phyloP scores from a whole-genome alignment of 2,329 filamentous ascomycete species.

The Fusarium sp. region DNA sequence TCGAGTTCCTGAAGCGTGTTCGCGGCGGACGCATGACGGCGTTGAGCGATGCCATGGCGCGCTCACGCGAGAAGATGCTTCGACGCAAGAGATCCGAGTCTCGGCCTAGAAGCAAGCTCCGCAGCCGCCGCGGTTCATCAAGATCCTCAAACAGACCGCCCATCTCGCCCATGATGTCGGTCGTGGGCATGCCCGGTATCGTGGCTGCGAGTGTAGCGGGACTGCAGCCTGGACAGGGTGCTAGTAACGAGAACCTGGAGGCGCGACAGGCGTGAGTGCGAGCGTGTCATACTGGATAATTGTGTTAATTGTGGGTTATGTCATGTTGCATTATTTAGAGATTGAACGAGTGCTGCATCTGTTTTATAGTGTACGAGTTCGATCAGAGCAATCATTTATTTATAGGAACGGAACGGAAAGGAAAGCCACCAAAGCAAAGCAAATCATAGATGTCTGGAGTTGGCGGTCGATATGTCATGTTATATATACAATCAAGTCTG shows the following conservation, averaged over 20 bases:
- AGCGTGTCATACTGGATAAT: not conserved
- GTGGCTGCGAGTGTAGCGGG: slow-evolving; percentile 33
- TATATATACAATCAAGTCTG: not conserved
- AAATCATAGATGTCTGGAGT: slow-evolving; percentile 18
- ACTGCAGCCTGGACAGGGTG: slow-evolving; percentile 13
- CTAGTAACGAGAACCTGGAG: slow-evolving; percentile 11
- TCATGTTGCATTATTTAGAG: slow-evolving; percentile 1
- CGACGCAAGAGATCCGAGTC: slow-evolving; percentile 34
- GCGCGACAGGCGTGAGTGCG: slow-evolving; percentile 3
- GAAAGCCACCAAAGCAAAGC: not conserved
- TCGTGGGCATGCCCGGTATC: slow-evolving; percentile 35
- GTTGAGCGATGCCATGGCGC: slow-evolving; percentile 32
- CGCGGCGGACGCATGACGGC: slow-evolving; percentile 31
- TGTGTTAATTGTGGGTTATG: not conserved
- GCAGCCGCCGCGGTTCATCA: slow-evolving; percentile 30
- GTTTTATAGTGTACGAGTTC: slow-evolving; percentile 9
- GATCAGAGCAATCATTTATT: slow-evolving; percentile 26
- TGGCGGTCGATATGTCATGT: not conserved
- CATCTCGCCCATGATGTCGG: slow-evolving; percentile 35
- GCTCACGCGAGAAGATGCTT: slow-evolving; percentile 28
- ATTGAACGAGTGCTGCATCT: slow-evolving; percentile 16
- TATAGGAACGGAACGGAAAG: not conserved
- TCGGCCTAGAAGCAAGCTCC: slow-evolving; percentile 24
- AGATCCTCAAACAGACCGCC: slow-evolving; percentile 31
- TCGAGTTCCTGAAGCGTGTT: slow-evolving; percentile 29